phyloP scores from a whole-genome alignment of 768 basidiomycete genomes.

The Russula abietina region DNA sequence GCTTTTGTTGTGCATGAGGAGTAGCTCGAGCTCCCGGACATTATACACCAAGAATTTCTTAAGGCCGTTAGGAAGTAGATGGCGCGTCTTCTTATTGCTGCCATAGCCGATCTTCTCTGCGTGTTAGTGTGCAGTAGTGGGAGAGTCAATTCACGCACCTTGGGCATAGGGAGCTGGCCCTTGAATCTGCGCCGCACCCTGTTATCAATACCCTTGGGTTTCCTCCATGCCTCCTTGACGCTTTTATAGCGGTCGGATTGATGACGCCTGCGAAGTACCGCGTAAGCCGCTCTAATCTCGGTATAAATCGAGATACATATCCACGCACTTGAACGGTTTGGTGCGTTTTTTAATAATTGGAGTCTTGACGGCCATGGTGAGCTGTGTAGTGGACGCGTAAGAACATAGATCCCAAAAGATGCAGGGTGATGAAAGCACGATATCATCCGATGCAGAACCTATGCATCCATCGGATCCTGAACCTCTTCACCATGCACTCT shows the following conservation, averaged over 20 bases:
- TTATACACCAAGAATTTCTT: constrained; percentile 97
- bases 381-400: constrained; percentile 13
- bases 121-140: neutral
- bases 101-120: constrained; percentile 70
- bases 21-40: constrained; percentile 86
- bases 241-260: constrained; percentile 97
- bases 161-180: constrained; percentile 95
- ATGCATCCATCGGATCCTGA: constrained; percentile 25
- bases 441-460: constrained; percentile 11
- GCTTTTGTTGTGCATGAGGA: constrained; percentile 96
- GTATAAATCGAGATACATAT: neutral
- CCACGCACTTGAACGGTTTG: constrained; percentile 88
- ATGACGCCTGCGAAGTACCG: constrained; percentile 63
- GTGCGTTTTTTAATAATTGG: constrained; percentile 96
- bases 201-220: constrained; percentile 99
- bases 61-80: constrained; percentile 90
- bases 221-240: constrained; percentile 98
- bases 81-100: constrained; percentile 92
- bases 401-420: constrained; percentile 5
- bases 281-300: neutral
- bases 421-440: neutral
- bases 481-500: neutral
- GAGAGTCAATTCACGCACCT: constrained; percentile 44
- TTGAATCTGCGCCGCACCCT: constrained; percentile 92
- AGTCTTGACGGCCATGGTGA: constrained; percentile 38